These are phyloP conservation scores for Fusarium begoniae DNA, from an alignment of 2,329 filamentous ascomycete species.

Conservation along the genomic window DNA sequence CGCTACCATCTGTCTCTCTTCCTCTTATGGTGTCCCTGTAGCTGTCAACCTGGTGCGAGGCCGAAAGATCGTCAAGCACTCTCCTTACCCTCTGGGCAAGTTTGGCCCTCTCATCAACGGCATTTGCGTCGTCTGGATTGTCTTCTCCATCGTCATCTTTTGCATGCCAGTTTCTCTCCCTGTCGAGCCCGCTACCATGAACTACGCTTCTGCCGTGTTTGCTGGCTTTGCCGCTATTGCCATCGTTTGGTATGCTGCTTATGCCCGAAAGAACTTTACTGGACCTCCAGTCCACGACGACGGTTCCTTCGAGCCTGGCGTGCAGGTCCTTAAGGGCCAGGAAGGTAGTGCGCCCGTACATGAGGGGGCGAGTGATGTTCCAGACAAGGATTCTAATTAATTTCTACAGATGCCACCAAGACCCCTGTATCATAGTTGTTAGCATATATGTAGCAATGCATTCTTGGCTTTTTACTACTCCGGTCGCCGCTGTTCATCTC, in stretches of 20 bases:
- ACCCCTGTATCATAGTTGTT: constrained; percentile 11
- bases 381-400: constrained; percentile 31
- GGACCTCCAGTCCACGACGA: constrained; percentile 55
- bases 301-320: constrained; percentile 21
- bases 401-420: not conserved
- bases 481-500: not conserved
- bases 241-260: constrained; percentile 69
- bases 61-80: constrained; percentile 71
- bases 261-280: constrained; percentile 70
- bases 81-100: constrained; percentile 73
- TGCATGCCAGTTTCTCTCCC: constrained; percentile 76
- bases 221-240: constrained; percentile 69
- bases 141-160: constrained; percentile 75
- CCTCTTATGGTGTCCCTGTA: constrained; percentile 80
- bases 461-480: not conserved
- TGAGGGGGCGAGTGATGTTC: constrained; percentile 5
- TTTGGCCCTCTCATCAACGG: constrained; percentile 76
- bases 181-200: constrained; percentile 67
- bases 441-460: constrained; percentile 21
- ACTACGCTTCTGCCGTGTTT: constrained; percentile 74
- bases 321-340: constrained; percentile 32
- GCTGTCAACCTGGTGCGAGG: constrained; percentile 74
- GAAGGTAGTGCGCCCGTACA: constrained; percentile 9
- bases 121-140: constrained; percentile 75
- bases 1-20: constrained; percentile 80